Evolutionary conservation across 495 filamentous ascomycete genomes (phyloP).

Genomic region (Aspergillus funiculosus): DNA sequence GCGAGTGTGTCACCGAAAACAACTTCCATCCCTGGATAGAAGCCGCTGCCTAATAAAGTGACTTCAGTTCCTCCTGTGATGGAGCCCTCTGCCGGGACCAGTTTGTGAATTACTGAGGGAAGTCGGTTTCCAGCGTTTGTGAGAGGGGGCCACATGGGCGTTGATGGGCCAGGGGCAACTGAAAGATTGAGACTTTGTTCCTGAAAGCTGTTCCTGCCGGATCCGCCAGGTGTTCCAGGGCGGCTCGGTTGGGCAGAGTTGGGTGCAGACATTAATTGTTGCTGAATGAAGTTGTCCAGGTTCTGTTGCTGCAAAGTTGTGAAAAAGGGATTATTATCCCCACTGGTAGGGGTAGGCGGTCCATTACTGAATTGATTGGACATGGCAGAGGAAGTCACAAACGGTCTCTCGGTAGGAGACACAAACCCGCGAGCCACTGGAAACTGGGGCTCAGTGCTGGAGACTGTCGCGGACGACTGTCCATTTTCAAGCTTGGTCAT

Average conservation of each 20-base stretch:
- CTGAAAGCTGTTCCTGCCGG: slow-evolving; percentile 42
- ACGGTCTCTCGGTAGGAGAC: slow-evolving; percentile 42
- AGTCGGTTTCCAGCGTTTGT: slow-evolving; percentile 38
- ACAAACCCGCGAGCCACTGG: slow-evolving; percentile 37
- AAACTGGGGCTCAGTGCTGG: slow-evolving; percentile 34
- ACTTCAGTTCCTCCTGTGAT: slow-evolving; percentile 80
- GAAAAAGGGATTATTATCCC: slow-evolving; percentile 49
- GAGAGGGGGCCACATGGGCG: slow-evolving; percentile 37
- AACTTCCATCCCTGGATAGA: slow-evolving; percentile 73
- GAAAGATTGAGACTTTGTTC: slow-evolving; percentile 31
- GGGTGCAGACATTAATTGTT: slow-evolving; percentile 60
- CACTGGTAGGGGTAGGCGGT: slow-evolving; percentile 59
- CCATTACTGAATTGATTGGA: slow-evolving; percentile 49
- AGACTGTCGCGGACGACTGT: slow-evolving; percentile 30
- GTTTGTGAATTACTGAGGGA: slow-evolving; percentile 62
- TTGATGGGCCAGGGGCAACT: slow-evolving; percentile 30
- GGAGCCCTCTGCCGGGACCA: slow-evolving; percentile 78
- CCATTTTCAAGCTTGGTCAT: slow-evolving; percentile 72
- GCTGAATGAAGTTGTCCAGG: slow-evolving; percentile 51
- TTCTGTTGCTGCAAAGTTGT: slow-evolving; percentile 45
- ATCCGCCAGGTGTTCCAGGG: slow-evolving; percentile 37
- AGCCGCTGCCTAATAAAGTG: slow-evolving; percentile 71
- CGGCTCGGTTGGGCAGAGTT: slow-evolving; percentile 55
- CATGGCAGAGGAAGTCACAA: slow-evolving; percentile 44
- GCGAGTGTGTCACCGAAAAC: slow-evolving; percentile 78